Evolutionary conservation across 2,329 filamentous ascomycete species (phyloP).

Genomic region (Paraphaeosphaeria minitans): DNA sequence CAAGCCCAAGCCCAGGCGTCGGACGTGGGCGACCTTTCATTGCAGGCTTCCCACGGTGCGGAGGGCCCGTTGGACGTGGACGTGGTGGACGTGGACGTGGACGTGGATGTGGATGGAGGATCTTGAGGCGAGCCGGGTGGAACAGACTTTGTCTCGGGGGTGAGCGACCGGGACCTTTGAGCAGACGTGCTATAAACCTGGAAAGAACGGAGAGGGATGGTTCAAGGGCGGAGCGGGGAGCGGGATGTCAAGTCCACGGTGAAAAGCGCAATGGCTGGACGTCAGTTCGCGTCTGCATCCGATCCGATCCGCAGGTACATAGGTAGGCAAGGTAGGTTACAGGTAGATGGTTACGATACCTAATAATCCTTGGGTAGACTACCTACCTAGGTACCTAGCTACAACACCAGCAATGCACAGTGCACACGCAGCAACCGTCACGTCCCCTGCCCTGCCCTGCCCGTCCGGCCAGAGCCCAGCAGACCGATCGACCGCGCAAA

Average conservation of each 20-base stretch:
- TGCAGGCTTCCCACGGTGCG: neutral
- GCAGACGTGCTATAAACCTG: no score
- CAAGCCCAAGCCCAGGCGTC: no score
- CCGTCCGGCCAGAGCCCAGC: no score
- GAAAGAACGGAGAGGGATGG: neutral
- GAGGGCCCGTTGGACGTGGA: neutral
- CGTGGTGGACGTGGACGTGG: neutral
- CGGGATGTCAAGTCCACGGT: neutral
- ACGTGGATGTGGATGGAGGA: neutral
- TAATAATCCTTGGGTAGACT: no score
- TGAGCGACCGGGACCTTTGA: neutral
- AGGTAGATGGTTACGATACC: neutral
- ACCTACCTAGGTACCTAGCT: no score
- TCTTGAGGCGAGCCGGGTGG: neutral
- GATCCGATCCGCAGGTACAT: neutral
- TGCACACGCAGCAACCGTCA: neutral
- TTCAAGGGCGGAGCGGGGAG: neutral
- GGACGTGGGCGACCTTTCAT: neutral
- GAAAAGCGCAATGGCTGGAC: neutral
- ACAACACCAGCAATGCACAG: neutral
- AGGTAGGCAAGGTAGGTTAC: neutral
- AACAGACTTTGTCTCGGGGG: neutral
- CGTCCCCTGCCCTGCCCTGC: no score
- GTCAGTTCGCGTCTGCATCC: neutral
- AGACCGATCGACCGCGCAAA: no score